These are phyloP conservation scores for Arthrobotrys musiformis DNA, from an alignment of 2,329 filamentous ascomycete genomes.

Conservation along the genomic window DNA sequence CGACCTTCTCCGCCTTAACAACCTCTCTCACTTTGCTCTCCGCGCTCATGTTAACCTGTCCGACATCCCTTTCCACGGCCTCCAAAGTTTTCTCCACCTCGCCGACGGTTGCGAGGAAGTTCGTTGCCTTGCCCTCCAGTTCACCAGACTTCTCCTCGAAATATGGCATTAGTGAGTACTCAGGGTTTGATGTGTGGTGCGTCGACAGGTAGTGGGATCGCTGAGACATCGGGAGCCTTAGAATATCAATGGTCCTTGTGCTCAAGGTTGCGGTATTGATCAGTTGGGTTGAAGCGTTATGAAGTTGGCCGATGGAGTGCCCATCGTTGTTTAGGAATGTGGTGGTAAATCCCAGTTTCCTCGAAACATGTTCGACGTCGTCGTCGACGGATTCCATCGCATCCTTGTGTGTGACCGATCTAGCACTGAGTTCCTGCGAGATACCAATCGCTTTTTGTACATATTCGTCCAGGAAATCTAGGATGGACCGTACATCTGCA, in stretches of 20 bases:
- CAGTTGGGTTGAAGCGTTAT: conserved; percentile 57
- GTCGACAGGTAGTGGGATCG: conserved; percentile 58
- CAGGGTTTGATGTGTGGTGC: conserved; percentile 58
- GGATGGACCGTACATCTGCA: conserved; percentile 80
- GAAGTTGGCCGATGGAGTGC: conserved; percentile 56
- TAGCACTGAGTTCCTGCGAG: conserved; percentile 79
- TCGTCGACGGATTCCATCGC: conserved; percentile 73
- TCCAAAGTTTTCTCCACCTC: conserved; percentile 68
- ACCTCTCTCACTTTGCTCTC: conserved; percentile 66
- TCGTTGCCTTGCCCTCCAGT: conserved; percentile 65
- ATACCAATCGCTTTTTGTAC: conserved; percentile 83
- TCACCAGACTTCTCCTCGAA: conserved; percentile 67
- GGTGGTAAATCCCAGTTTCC: conserved; percentile 59
- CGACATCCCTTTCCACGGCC: conserved; percentile 65
- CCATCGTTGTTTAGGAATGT: conserved; percentile 59
- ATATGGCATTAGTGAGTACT: conserved; percentile 65
- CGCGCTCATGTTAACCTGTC: conserved; percentile 60
- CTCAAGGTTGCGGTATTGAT: conserved; percentile 58
- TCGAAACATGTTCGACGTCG: conserved; percentile 72
- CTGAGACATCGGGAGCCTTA: conserved; percentile 58
- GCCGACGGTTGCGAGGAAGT: conserved; percentile 65
- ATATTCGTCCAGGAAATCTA: conserved; percentile 80
- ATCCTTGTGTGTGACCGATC: conserved; percentile 72
- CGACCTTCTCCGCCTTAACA: conserved; percentile 56
- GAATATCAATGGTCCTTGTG: conserved; percentile 59